These are phyloP conservation scores for Paraphoma sp. DNA, from an alignment of 2,329 filamentous ascomycete genomes.

Conservation along the genomic window DNA sequence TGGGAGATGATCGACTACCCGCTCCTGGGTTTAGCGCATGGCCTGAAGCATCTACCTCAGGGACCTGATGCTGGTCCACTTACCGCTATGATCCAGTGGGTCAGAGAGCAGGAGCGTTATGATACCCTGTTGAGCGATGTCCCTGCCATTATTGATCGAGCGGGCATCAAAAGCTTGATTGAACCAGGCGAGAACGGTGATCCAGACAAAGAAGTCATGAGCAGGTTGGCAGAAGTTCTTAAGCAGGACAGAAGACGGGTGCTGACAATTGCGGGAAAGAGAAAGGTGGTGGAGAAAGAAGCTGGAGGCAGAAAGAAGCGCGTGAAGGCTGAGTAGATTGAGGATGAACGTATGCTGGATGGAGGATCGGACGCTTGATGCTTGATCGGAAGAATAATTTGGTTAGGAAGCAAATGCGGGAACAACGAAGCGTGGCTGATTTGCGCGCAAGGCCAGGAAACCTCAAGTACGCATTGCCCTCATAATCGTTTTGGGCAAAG, in stretches of 20 bases:
- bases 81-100: constrained; percentile 20
- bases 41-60: constrained; percentile 13
- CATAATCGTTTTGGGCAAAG: too few relatives aligned
- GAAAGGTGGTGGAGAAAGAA: neutral
- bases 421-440: too few relatives aligned
- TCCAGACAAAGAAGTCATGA: constrained; percentile 16
- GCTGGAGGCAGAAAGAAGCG: constrained; percentile 4
- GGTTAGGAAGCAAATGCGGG: too few relatives aligned
- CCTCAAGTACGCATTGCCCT: too few relatives aligned
- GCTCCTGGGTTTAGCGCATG: constrained; percentile 20
- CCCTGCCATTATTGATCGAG: constrained; percentile 5
- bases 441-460: too few relatives aligned
- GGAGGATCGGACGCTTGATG: neutral
- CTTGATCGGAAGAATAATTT: too few relatives aligned
- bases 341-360: neutral
- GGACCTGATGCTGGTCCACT: constrained; percentile 24
- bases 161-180: constrained; percentile 12
- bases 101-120: constrained; percentile 2
- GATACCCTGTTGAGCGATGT: constrained; percentile 16
- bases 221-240: constrained; percentile 6
- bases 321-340: constrained; percentile 4
- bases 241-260: constrained; percentile 14
- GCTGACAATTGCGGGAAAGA: neutral
- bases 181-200: constrained; percentile 4
- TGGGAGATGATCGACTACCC: constrained; percentile 24